Percentiles rank a stretch among this genome's conserved stretches.
Evolutionary conservation across 140 eudicot genomes (phyloP).

Genomic region (Oenanthe javanica): DNA sequence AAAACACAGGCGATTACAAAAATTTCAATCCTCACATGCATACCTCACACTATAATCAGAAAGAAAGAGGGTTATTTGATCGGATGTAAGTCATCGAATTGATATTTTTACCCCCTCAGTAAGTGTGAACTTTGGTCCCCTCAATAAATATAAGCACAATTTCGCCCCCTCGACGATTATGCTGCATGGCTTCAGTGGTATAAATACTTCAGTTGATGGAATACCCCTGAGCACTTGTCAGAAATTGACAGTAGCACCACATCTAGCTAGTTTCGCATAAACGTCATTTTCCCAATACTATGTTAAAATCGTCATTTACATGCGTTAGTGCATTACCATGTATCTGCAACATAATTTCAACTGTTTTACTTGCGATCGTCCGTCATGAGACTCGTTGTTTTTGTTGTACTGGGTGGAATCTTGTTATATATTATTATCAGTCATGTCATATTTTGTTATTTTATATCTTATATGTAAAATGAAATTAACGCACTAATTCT

Average conservation of each 20-base stretch:
- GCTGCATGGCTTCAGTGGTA: neutral
- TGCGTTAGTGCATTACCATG: neutral
- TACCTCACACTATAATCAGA: too few species aligned
- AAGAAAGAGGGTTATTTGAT: too few species aligned
- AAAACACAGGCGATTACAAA: too few species aligned
- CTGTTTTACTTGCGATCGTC: neutral
- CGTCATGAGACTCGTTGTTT: neutral
- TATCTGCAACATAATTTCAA: neutral
- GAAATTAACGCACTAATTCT: neutral
- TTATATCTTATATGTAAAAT: neutral
- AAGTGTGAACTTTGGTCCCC: too few species aligned
- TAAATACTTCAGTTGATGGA: neutral
- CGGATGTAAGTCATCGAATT: neutral
- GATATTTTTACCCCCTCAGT: neutral
- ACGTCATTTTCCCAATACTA: too few species aligned
- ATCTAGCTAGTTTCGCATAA: neutral
- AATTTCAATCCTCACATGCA: too few species aligned
- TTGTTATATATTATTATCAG: neutral
- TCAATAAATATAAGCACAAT: neutral
- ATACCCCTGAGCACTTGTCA: neutral
- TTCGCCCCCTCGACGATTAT: neutral
- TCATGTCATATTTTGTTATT: neutral
- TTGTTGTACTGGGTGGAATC: neutral
- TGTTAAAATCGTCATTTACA: neutral
- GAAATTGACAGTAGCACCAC: conserved; percentile 1